phyloP scores from a whole-genome alignment of 106 monocot species.

The Dendrobium catenatum region DNA sequence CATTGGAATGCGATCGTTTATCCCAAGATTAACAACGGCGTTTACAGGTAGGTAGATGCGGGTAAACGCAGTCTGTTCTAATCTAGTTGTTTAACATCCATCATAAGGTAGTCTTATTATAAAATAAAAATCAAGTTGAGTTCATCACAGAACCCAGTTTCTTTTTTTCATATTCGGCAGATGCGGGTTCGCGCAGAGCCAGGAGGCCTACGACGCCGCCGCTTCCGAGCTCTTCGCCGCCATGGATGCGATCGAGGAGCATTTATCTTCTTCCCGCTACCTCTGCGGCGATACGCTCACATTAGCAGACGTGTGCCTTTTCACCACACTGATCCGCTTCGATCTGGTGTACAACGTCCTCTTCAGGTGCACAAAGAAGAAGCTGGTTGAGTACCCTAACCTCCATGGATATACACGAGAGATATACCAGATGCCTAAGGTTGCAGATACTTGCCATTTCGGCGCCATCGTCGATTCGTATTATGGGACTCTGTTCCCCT shows the following conservation, averaged over 20 bases:
- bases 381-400: conserved; percentile 73
- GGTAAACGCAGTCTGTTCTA: no score
- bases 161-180: conserved; percentile 7
- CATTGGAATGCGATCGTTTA: conserved; percentile 69
- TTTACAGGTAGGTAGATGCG: conserved; percentile 24
- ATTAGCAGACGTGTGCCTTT: conserved; percentile 80
- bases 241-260: conserved; percentile 58
- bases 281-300: conserved; percentile 75
- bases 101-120: no score
- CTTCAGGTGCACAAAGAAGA: conserved; percentile 86
- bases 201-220: conserved; percentile 74
- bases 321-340: conserved; percentile 87
- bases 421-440: conserved; percentile 83
- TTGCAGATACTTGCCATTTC: conserved; percentile 76
- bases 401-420: conserved; percentile 73
- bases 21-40: conserved; percentile 84
- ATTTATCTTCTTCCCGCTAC: conserved; percentile 54
- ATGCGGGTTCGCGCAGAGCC: conserved; percentile 95
- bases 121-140: no score
- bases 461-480: conserved; percentile 78
- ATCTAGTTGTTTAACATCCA: no score
- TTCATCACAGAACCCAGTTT: no score
- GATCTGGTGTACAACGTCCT: conserved; percentile 76
- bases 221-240: conserved; percentile 53
- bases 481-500: conserved; percentile 67